A percentile compares a stretch with the other conserved stretches of the same genome.
Evolutionary conservation across 169 alveolate genomes (phyloP).

Genomic region (Pseudocohnilembus persalinus): DNA sequence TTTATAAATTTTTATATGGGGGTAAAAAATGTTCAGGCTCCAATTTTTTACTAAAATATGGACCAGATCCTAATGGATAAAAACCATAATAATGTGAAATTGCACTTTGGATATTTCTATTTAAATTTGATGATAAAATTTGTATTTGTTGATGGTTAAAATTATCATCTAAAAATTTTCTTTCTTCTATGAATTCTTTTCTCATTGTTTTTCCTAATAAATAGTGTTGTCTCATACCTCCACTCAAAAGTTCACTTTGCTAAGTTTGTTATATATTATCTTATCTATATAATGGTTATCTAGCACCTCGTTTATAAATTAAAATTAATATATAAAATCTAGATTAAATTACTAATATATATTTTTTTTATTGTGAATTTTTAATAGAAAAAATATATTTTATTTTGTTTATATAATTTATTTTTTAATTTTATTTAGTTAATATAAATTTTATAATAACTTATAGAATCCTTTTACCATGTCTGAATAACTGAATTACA

Average conservation of each 20-base stretch:
- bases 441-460: too few relatives aligned
- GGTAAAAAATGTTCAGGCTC: not conserved
- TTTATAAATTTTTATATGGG: not conserved
- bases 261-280: too few relatives aligned
- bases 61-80: not conserved
- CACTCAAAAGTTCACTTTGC: not conserved
- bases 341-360: too few relatives aligned
- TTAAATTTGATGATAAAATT: not conserved
- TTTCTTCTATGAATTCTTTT: not conserved
- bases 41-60: too few relatives aligned
- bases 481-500: not conserved
- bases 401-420: too few relatives aligned
- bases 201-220: not conserved
- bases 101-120: not conserved
- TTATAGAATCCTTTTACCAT: too few relatives aligned
- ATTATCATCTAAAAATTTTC: not conserved
- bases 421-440: too few relatives aligned
- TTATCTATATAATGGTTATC: not conserved
- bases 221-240: not conserved
- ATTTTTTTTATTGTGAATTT: too few relatives aligned
- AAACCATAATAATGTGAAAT: not conserved
- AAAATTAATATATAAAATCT: too few relatives aligned
- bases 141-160: too few relatives aligned
- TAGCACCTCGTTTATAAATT: not conserved
- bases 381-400: too few relatives aligned